Evolutionary conservation across 495 filamentous ascomycete species (phyloP).

Genomic region (Aspergillus sclerotiicarbonarius): DNA sequence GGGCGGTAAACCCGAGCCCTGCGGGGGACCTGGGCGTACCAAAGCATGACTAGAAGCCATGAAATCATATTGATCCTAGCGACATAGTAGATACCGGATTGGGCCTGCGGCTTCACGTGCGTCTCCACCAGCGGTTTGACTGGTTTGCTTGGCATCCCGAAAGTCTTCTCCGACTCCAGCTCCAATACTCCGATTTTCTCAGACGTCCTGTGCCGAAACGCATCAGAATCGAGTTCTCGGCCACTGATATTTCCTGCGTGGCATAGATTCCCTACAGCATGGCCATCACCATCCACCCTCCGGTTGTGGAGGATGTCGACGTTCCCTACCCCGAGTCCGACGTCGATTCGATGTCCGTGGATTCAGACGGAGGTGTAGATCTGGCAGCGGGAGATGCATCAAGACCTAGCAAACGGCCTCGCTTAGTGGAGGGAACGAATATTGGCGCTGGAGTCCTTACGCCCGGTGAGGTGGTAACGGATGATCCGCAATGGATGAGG

Average conservation of each 20-base stretch:
- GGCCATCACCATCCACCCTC: conserved; percentile 79
- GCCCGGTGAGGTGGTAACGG: conserved; percentile 83
- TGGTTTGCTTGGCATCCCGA: conserved; percentile 18
- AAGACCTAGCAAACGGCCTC: conserved; percentile 40
- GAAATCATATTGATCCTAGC: too few relatives aligned
- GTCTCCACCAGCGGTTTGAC: conserved; percentile 20
- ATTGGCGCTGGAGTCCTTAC: conserved; percentile 64
- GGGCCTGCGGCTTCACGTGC: conserved; percentile 1
- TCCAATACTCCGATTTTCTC: neutral
- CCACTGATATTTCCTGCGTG: neutral
- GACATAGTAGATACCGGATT: too few relatives aligned
- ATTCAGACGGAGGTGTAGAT: conserved; percentile 63
- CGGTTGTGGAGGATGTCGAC: conserved; percentile 45
- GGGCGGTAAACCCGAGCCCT: too few relatives aligned
- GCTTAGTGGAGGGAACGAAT: conserved; percentile 27
- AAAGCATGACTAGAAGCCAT: too few relatives aligned
- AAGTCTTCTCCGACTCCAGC: conserved; percentile 15
- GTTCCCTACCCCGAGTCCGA: conserved; percentile 31
- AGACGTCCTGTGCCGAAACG: neutral
- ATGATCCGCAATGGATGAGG: conserved; percentile 97
- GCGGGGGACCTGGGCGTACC: too few relatives aligned
- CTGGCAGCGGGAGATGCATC: conserved; percentile 40
- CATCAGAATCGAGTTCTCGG: neutral
- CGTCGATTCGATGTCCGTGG: conserved; percentile 47
- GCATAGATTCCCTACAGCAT: conserved; percentile 40